Evolutionary conservation across 192 early-diverging fungal genomes (phyloP), one percentile per base, ranked within the genome.

Genomic region (Obelidium mucronatum): DNA sequence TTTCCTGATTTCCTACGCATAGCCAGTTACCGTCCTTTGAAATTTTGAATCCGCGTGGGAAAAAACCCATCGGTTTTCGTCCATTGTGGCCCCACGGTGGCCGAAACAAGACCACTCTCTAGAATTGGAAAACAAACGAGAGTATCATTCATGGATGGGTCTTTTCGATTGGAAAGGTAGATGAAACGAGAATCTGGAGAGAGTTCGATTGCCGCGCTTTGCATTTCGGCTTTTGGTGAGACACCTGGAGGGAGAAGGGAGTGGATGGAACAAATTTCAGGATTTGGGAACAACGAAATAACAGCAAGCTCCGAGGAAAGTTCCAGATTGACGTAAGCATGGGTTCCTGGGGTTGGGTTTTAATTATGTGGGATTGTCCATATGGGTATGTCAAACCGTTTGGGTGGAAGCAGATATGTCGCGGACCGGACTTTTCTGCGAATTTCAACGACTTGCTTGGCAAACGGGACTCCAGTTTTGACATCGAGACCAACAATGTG

Each of bases 361-460:
- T 13, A 52, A 52, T 52, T 52, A 15, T 52, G 15, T 17, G n/a
- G 51, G 51, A 52, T n/a, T 52, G 51, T 26, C 60, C 60, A n/a
- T n/a, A n/a, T n/a, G n/a, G n/a, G n/a, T n/a, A n/a, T n/a, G n/a
- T n/a, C n/a, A n/a, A n/a, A n/a, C n/a, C n/a, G n/a, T 44, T 26
- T 17, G 67, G 67, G 34, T 68, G 67, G 67, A 68, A 68, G 11
- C 24, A 13, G 31, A 68, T 68, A 30, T 68, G 67, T 11, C 67
- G 67, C 19, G 67, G 67, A 17, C 67, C 67, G 19, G 67, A 68
- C 3, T 44, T 44, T 17, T 11, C 11, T 22, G 67, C 42, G 35
- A 68, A 36, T 24, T n/a, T 33, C 19, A 52, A 30, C 40, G 30
- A 44, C 39, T 2, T 19, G 17, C 11, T 30, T 44, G 39, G 17